phyloP scores from a whole-genome alignment of 805 yeast genomes.

The Lipomyces yamadae region DNA sequence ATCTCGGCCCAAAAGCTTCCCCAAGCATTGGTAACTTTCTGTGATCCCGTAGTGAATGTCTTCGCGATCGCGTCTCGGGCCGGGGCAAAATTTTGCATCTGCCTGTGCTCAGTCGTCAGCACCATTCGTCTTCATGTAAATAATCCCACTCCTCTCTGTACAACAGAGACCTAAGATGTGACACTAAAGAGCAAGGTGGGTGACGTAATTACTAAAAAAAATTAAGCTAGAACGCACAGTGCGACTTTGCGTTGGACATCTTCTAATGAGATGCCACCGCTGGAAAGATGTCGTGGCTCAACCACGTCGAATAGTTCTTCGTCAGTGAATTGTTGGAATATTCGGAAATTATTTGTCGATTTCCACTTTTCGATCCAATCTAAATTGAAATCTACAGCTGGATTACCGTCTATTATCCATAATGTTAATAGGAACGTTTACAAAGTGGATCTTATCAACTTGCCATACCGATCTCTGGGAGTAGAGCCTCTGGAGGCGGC shows the following conservation, averaged over 20 bases:
- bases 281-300: constrained; percentile 52
- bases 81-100: constrained; percentile 38
- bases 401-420: constrained; percentile 43
- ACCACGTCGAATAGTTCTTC: constrained; percentile 70
- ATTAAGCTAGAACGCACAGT: constrained; percentile 18
- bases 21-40: constrained; percentile 41
- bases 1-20: constrained; percentile 42
- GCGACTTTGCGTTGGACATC: constrained; percentile 40
- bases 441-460: not conserved
- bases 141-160: not conserved
- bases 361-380: constrained; percentile 61
- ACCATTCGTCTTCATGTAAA: not conserved
- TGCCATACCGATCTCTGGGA: constrained; percentile 35
- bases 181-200: not conserved
- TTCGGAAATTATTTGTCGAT: constrained; percentile 57
- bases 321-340: constrained; percentile 64
- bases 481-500: constrained; percentile 46
- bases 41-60: constrained; percentile 37
- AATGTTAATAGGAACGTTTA: not conserved
- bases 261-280: constrained; percentile 39
- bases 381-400: constrained; percentile 51
- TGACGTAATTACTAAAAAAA: not conserved
- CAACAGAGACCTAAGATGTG: not conserved
- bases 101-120: constrained; percentile 16
- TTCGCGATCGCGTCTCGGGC: constrained; percentile 42